Evolutionary conservation across 1,139 yeast genomes (phyloP), one percentile per base, ranked within the genome.

Genomic region (Hansenula lynferdii): DNA sequence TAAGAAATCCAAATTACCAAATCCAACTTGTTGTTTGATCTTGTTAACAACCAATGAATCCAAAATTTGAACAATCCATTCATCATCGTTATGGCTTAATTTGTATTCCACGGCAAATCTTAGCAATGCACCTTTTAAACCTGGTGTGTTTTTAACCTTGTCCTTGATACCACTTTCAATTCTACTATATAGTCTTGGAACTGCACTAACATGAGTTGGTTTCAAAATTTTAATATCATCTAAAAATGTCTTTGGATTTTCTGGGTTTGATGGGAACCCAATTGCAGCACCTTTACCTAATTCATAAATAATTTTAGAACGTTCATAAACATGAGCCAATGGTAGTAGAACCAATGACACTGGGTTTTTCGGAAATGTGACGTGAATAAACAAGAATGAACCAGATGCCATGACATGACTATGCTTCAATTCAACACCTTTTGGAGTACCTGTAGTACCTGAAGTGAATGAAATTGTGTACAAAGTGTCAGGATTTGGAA

Each of bases 271-370:
- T 5, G 77, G 76, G 50, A 67, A 70, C 1, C 72, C 75, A 41
- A 69, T 56, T 22, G 60, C 53, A 40, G 61, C 69, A 35, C 75
- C 76, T 44, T 44, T 44, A 24, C 44, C 30, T 19, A 55, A 35
- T 40, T 55, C 60, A 30, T 49, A 55, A 27, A 48, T 47, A 25
- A 55, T 54, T 45, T 55, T 55, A 35, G 50, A 54, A 23, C 76
- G 58, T 51, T 80, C 85, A 54, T 73, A 80, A 45, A 80, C 81
- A 56, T 81, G 87, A 2, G 87, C 86, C 51, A 78, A 63, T 1
- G 86, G 86, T 37, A 80, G 66, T 56, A 77, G 75, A 10, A 53
- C 56, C 31, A 55, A 40, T 8, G 58, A 52, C 6, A 41, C 38
- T 22, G 58, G 57, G 20, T 46, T 34, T 16, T 41, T 24, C 15